Percentiles rank a stretch among this genome's conserved stretches.
These are phyloP conservation scores for Botrytis deweyae DNA, from an alignment of 2,329 filamentous ascomycete genomes.

Conservation along the genomic window DNA sequence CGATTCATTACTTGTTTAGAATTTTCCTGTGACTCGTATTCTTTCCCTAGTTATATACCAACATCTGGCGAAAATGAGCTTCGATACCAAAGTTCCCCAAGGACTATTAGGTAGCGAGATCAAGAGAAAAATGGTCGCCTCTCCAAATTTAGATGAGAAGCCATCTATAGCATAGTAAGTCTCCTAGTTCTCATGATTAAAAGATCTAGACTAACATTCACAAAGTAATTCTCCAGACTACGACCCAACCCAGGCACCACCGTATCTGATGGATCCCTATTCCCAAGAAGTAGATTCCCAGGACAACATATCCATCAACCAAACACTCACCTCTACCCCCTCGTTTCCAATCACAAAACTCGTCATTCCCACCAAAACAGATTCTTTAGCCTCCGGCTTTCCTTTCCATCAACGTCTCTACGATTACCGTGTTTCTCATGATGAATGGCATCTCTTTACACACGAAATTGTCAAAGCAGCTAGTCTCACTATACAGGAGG, in stretches of 20 bases:
- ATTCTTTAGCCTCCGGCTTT: constrained; percentile 34
- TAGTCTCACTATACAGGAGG: constrained; percentile 29
- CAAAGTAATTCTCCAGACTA: not conserved
- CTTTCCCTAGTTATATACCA: not conserved
- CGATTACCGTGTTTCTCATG: constrained; percentile 27
- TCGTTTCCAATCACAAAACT: constrained; percentile 20
- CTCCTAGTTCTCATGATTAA: not conserved
- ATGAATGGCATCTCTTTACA: constrained; percentile 34
- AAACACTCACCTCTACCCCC: not conserved
- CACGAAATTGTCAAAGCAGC: constrained; percentile 30
- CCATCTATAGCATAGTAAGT: constrained; percentile 2
- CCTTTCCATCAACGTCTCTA: constrained; percentile 29
- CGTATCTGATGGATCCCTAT: not conserved
- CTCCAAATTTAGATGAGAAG: not conserved
- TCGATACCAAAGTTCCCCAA: not conserved
- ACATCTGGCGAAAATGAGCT: constrained; percentile 3
- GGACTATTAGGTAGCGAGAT: not conserved
- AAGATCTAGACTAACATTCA: not conserved
- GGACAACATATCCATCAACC: not conserved
- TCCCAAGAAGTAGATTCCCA: not conserved
- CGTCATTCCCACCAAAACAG: constrained; percentile 29
- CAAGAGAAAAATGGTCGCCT: not conserved
- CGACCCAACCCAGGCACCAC: not conserved
- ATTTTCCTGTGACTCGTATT: not conserved
- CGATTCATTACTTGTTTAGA: not conserved